Evolutionary conservation across 192 early-diverging fungal genomes (phyloP).

Genomic region (Allomyces macrogynus): DNA sequence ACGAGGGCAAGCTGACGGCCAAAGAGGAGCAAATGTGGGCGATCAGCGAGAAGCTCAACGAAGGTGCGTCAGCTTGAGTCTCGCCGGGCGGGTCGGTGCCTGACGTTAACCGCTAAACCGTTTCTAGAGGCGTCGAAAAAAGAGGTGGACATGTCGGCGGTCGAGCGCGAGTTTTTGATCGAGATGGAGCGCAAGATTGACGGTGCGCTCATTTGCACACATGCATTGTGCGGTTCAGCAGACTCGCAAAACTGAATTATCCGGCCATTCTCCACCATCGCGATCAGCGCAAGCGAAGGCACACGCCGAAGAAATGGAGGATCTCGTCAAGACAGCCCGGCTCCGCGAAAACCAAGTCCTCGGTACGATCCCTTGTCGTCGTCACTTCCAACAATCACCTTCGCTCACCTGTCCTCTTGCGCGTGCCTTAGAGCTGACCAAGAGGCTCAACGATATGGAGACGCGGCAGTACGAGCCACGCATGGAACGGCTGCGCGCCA

Average conservation of each 20-base stretch:
- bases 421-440: slow-evolving; percentile 8
- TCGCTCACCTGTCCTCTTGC: no score
- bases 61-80: slow-evolving; percentile 6
- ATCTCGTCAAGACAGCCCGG: no score
- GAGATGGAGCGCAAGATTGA: slow-evolving; percentile 11
- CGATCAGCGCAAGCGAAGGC: no score
- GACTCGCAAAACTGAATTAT: no score
- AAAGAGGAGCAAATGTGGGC: slow-evolving; percentile 41
- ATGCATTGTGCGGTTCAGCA: not conserved
- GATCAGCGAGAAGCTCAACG: slow-evolving; percentile 29
- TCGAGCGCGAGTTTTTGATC: slow-evolving; percentile 19
- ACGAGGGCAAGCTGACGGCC: slow-evolving; percentile 26
- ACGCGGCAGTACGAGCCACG: slow-evolving; percentile 31
- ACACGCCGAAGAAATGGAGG: no score
- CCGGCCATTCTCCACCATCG: no score
- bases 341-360: no score
- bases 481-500: slow-evolving; percentile 27
- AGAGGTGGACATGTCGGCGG: slow-evolving; percentile 19
- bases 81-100: no score
- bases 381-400: no score
- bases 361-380: no score
- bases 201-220: slow-evolving; percentile 7
- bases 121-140: not conserved
- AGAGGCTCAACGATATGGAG: slow-evolving; percentile 15
- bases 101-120: no score